A percentile compares a stretch with the other conserved stretches of the same genome.
Evolutionary conservation across 768 basidiomycete genomes (phyloP).

Genomic region (Cystofilobasidium bisporidii): DNA sequence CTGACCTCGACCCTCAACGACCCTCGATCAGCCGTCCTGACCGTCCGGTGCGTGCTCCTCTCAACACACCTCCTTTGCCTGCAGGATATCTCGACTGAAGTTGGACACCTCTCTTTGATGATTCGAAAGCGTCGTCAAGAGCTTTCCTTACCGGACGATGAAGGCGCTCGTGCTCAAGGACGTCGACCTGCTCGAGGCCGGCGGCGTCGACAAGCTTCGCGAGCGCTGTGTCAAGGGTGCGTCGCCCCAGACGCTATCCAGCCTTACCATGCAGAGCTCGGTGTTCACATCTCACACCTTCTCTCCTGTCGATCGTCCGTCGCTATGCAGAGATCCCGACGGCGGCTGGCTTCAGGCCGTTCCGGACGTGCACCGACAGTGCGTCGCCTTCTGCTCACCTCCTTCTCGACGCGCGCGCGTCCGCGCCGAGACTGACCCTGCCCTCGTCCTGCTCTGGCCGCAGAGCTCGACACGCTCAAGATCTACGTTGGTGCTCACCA

Average conservation of each 20-base stretch:
- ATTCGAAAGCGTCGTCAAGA: slow-evolving; percentile 68
- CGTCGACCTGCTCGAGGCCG: slow-evolving; percentile 62
- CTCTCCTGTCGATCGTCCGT: too few relatives aligned
- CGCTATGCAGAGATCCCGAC: slow-evolving; percentile 58
- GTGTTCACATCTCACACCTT: too few relatives aligned
- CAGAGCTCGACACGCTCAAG: slow-evolving; percentile 61
- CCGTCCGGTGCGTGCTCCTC: slow-evolving; percentile 21
- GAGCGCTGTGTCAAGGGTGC: slow-evolving; percentile 57
- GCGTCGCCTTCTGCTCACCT: slow-evolving; percentile 19
- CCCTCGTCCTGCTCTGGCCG: not conserved
- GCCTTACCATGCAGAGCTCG: too few relatives aligned
- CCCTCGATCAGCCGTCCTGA: slow-evolving; percentile 8
- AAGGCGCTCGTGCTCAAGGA: slow-evolving; percentile 73
- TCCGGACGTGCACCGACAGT: slow-evolving; percentile 58
- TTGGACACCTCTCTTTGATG: too few relatives aligned
- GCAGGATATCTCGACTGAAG: not conserved
- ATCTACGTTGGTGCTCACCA: slow-evolving; percentile 91
- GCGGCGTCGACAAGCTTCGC: slow-evolving; percentile 68
- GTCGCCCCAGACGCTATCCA: not conserved
- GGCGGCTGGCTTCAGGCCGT: slow-evolving; percentile 79
- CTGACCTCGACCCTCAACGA: slow-evolving; percentile 16
- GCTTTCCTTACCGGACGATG: slow-evolving; percentile 84
- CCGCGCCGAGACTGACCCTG: not conserved
- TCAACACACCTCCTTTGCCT: too few relatives aligned
- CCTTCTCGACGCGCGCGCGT: not conserved